phyloP scores from a whole-genome alignment of 1,284 basidiomycete species.

The Abortiporus biennis region DNA sequence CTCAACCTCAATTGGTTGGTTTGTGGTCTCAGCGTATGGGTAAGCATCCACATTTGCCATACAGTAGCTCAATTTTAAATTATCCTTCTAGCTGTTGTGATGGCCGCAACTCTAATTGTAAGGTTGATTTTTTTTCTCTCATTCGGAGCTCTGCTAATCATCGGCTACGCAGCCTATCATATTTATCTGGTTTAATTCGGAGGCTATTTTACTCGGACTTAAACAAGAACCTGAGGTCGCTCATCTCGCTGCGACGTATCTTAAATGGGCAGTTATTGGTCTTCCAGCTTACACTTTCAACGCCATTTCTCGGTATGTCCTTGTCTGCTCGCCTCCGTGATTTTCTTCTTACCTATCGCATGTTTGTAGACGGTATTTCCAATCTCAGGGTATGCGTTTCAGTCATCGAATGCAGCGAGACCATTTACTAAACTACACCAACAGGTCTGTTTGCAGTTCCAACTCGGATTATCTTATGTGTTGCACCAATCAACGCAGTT shows the following conservation, averaged over 20 bases:
- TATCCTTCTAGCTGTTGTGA: conserved; percentile 52
- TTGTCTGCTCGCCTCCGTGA: conserved; percentile 14
- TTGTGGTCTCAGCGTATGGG: conserved; percentile 89
- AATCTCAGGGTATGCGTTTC: conserved; percentile 62
- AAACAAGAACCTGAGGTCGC: conserved; percentile 88
- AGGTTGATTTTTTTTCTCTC: conserved; percentile 20
- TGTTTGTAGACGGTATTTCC: conserved; percentile 71
- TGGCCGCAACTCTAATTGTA: conserved; percentile 53
- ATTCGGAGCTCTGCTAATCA: not conserved
- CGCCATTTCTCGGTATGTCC: conserved; percentile 51
- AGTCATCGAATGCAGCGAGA: not conserved
- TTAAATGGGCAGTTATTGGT: conserved; percentile 75
- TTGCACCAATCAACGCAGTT: conserved; percentile 83
- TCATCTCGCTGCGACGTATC: conserved; percentile 67
- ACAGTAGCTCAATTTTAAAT: not conserved
- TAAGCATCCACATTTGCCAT: conserved; percentile 26
- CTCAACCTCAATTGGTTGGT: conserved; percentile 79
- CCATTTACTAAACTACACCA: conserved; percentile 1
- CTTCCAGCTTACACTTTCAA: conserved; percentile 88
- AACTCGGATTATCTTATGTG: conserved; percentile 77
- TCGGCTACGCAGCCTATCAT: conserved; percentile 49
- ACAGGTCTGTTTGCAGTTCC: conserved; percentile 81
- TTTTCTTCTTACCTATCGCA: conserved; percentile 20
- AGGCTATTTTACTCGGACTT: conserved; percentile 70
- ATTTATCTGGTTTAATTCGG: conserved; percentile 77